These are phyloP conservation scores for Sanghuangporus weigelae DNA, from an alignment of 1,284 basidiomycete species.

Conservation along the genomic window DNA sequence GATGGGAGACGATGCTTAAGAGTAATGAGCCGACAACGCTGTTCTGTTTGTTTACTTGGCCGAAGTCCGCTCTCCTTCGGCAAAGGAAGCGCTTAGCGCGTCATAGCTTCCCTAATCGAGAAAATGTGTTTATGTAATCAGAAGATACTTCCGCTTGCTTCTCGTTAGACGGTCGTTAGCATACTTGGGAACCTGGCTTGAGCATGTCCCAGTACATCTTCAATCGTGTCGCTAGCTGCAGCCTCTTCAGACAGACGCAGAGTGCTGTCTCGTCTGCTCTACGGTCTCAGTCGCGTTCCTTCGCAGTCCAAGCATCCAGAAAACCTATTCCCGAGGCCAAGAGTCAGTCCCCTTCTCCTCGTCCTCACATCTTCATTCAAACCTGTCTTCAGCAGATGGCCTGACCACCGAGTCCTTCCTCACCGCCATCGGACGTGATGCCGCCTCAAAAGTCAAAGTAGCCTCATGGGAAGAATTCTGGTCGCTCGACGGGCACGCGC, in stretches of 20 bases:
- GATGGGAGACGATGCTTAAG: background rate
- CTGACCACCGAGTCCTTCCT: constrained; percentile 58
- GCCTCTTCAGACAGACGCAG: background rate
- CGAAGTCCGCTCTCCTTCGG: background rate
- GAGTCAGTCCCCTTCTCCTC: constrained; percentile 7
- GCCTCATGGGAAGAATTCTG: constrained; percentile 67
- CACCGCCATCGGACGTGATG: constrained; percentile 61
- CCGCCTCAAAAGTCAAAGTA: constrained; percentile 56
- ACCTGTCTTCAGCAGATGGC: constrained; percentile 32
- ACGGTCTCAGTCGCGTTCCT: constrained; percentile 11
- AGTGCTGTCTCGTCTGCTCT: background rate
- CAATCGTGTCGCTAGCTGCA: constrained; percentile 7
- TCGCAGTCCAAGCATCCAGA: constrained; percentile 1
- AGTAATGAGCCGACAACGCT: background rate
- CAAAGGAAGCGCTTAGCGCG: background rate
- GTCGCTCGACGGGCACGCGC: constrained; percentile 46
- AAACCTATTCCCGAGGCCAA: constrained; percentile 12
- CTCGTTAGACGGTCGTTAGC: background rate
- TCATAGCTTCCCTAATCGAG: background rate
- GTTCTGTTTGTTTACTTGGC: background rate
- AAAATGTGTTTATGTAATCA: background rate
- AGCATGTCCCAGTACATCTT: constrained; percentile 4
- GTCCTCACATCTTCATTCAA: background rate
- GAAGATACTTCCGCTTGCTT: background rate
- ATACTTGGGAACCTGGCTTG: background rate